phyloP scores from a whole-genome alignment of 2,329 filamentous ascomycete species.

The Parastagonospora avenae region DNA sequence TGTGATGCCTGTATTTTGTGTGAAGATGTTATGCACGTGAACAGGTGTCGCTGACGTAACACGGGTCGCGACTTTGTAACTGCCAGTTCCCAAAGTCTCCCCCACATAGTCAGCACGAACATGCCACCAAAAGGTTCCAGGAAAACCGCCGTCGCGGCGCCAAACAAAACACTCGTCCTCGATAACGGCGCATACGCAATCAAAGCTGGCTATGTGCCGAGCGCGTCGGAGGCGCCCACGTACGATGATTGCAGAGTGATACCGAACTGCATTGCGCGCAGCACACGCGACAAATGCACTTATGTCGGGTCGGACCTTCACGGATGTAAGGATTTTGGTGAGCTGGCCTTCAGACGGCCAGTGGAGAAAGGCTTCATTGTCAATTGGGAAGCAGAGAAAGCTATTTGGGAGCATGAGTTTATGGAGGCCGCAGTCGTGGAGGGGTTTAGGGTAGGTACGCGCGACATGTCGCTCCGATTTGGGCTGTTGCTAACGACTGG shows the following conservation, averaged over 20 bases:
- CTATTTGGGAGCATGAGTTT: conserved; percentile 92
- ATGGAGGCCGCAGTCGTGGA: conserved; percentile 73
- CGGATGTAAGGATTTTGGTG: conserved; percentile 84
- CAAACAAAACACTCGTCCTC: conserved; percentile 72
- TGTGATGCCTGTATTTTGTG: too few relatives aligned
- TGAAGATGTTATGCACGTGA: conserved; percentile 3
- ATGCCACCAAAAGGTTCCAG: conserved; percentile 43
- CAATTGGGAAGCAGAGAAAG: conserved; percentile 94
- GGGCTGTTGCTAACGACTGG: conserved; percentile 10
- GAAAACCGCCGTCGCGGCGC: conserved; percentile 26
- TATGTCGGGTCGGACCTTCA: conserved; percentile 82
- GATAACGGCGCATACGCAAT: conserved; percentile 93
- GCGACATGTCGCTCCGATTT: conserved; percentile 10
- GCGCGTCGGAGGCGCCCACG: conserved; percentile 30
- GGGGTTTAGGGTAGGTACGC: conserved; percentile 57
- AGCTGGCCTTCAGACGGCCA: conserved; percentile 82
- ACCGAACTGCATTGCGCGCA: conserved; percentile 85
- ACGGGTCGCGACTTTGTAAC: not conserved
- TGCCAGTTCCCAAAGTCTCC: not conserved
- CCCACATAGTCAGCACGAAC: not conserved
- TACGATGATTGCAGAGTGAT: conserved; percentile 66
- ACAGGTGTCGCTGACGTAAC: conserved; percentile 5
- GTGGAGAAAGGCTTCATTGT: conserved; percentile 95
- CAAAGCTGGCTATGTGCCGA: conserved; percentile 77
- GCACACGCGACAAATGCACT: conserved; percentile 74